Base-by-base conservation (phyloP, 768 basidiomycete species). In the Russula abietina region DNA sequence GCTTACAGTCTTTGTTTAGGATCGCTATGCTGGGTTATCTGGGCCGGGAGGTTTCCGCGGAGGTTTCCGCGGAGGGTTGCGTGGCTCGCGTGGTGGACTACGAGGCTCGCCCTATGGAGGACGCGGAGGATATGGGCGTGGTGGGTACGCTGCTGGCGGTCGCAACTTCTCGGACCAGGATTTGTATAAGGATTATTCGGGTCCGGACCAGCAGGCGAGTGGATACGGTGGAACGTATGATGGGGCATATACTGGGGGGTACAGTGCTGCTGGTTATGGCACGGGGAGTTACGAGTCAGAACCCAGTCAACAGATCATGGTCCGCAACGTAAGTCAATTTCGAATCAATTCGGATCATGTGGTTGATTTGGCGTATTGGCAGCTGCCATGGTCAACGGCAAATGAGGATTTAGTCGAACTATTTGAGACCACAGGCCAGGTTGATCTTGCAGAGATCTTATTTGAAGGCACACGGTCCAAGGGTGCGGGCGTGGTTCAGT, bases 351-450 rank as follows among this genome's bases (percentile, higher is more conserved):
- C 45, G 1, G 2, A 39, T 39, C 5, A 1, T 16, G 16, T 61
- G 16, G 51, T 60, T 24, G 1, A 14, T 38, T 26, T 53, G 3
- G n/a, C 4, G 4, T 56, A 32, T 45, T 10, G 28, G 16, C 66
- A 98, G 96, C 76, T 99, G 19, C 96, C 96, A 1, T 99, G 95
- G 95, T 98, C 96, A 11, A 99, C 96, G 50, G 94, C 96, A 8
- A 98, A 99, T 73, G 96, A 99, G 73, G 96, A 33, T 33, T 33
- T 33, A 10, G 32, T 33, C 32, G 9, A 33, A 4, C 32, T 9
- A 33, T 33, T 10, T 33, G 32, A 4, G 10, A 30, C 30, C 32
- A 33, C 32, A 2, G 32, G 32, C 9, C 32, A 33, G 32, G 32
- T 10, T 33, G 32, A 33, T 1, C 78, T 93, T 38, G 96, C 96